Base-by-base conservation (phyloP, 306 rosid genomes). In the Gastrolobium bilobum region DNA sequence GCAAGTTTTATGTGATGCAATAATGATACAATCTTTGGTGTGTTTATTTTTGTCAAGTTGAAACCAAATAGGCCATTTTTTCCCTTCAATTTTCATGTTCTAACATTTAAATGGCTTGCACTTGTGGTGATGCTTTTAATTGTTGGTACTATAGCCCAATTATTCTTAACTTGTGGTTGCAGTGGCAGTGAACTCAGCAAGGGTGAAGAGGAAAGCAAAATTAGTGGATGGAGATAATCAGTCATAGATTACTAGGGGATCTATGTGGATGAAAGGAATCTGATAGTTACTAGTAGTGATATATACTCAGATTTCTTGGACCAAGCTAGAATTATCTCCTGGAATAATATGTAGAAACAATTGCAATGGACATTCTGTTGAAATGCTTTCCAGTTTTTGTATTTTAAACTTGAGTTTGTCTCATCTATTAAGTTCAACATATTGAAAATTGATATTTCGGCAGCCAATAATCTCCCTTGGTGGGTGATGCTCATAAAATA, bases 201-300 rank as follows among this genome's bases (percentile, higher is more conserved):
- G 1, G 52, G 11, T 1, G 59, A 74, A 33, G 79, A 30, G 54
- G 34, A 59, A 47, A 68, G 34, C 9, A 4, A 4, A 10, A 47
- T 60, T 60, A 64, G 73, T 43, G 40, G 68, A 56, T 73, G 56
- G 67, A 56, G 54, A 35, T 65, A 38, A 6, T 6, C 11, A 7
- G 0, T 67, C 15, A 13, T 14, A 70, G 47, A 70, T 13, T 31
- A 35, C 50, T 48, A 47, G 58, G 34, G 38, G 51, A 56, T 40
- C 5, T 29, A 39, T 39, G 56, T 56, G 40, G 33, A 15, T 40
- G 54, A 11, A 11, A 64, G 2, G 42, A 73, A 43, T 20, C 15
- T 39, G 43, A 73, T 56, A 73, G 42, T 56, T 13, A 43, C 44
- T 40, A 44, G 66, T 14, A 30, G 42, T 39, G 11, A 8, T 3